Conservation (phyloP, 805 yeast genomes). For the Pichia insulana region DNA sequence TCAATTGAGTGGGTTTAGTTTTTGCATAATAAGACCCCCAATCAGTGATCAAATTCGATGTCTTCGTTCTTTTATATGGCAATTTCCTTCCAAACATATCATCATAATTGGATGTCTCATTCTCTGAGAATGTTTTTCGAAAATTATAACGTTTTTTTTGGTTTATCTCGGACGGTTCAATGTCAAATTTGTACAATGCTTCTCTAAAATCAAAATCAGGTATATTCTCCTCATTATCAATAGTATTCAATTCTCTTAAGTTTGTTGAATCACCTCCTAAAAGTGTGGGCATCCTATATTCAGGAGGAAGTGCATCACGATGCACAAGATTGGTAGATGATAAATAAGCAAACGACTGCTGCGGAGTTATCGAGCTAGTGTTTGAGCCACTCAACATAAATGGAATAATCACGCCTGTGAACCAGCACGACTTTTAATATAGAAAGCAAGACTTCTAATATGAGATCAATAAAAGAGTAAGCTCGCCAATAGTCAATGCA, state of each 20-base stretch:
- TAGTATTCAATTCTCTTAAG: conserved; percentile 16
- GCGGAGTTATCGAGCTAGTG: neutral
- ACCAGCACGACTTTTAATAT: no score
- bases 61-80: neutral
- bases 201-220: conserved; percentile 20
- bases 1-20: neutral
- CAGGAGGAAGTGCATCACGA: conserved; percentile 12
- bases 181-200: conserved; percentile 12
- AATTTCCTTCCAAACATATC: conserved; percentile 24
- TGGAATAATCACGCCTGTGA: neutral
- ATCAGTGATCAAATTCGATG: neutral
- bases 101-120: conserved; percentile 54
- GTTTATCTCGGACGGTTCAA: neutral
- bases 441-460: no score
- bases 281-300: conserved; percentile 16
- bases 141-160: neutral
- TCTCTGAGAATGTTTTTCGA: conserved; percentile 54
- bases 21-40: neutral
- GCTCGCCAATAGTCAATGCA: no score
- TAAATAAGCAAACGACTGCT: conserved; percentile 10
- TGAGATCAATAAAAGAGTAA: no score
- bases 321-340: conserved; percentile 10
- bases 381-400: neutral
- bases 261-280: conserved; percentile 14
- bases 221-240: conserved; percentile 25